These are phyloP conservation scores for Albugo candida DNA, from an alignment of 352 stramenopile species.

Conservation along the genomic window DNA sequence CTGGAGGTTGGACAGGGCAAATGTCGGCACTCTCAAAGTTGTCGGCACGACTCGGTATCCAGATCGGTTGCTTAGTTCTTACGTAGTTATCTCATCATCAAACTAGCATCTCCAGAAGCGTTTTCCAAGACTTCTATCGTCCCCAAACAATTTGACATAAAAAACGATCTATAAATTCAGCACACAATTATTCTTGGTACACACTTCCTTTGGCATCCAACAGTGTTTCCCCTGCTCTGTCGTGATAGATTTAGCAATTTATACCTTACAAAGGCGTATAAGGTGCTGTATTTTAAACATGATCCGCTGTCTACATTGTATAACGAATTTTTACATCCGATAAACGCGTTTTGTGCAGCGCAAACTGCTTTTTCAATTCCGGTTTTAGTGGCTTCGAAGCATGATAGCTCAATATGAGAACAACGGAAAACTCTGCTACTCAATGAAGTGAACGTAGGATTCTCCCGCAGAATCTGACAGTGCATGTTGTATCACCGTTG, in stretches of 20 bases:
- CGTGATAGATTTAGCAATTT: too few species aligned
- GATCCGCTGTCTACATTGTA: too few species aligned
- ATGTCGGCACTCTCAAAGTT: conserved; percentile 83
- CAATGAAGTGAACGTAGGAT: conserved; percentile 2
- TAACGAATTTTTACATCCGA: too few species aligned
- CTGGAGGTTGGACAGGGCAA: conserved; percentile 91
- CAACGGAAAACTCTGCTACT: conserved; percentile 37
- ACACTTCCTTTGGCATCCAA: conserved; percentile 91
- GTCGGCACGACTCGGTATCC: conserved; percentile 91
- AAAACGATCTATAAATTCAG: neutral
- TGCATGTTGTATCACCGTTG: too few species aligned
- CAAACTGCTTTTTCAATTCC: too few species aligned
- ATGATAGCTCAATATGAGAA: too few species aligned
- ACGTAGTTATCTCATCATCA: conserved; percentile 91
- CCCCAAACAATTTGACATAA: neutral
- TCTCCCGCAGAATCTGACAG: too few species aligned
- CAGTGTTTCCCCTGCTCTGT: conserved; percentile 83
- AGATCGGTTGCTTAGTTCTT: conserved; percentile 82
- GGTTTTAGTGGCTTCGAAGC: too few species aligned
- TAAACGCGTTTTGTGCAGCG: too few species aligned
- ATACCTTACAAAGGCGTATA: too few species aligned
- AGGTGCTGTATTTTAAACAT: too few species aligned
- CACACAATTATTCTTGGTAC: conserved; percentile 78
- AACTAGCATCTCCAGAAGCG: conserved; percentile 44
- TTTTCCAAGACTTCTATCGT: conserved; percentile 42